Evolutionary conservation across 1,139 yeast species (phyloP), one percentile per base, ranked within the genome.

Genomic region (Hyphopichia fennica): DNA sequence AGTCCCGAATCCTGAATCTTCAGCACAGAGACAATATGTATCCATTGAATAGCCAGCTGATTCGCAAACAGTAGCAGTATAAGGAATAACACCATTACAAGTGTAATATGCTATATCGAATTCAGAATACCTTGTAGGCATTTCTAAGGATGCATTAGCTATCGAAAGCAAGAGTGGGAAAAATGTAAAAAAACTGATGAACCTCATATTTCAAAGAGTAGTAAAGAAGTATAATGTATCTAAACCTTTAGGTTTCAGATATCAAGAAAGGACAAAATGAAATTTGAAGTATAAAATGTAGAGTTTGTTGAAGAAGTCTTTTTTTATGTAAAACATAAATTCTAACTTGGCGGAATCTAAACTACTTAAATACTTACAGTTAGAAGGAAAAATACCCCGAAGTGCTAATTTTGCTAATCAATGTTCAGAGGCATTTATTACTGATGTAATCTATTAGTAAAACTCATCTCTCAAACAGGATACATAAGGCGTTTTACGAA

Each of bases 1-100:
- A 16, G 57, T 50, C 8, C 57, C 61, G 35, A 59, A 55, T 1
- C 59, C 60, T 27, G 50, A 38, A 11, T 45, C 47, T 15, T 37
- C 41, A 15, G 39, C 36, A 47, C 63, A 59, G 22, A 42, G 52
- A 38, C 63, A 58, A 7, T 35, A 16, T 23, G 30, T 38, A 34
- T 43, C 38, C 23, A 37, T 13, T n/a, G 29, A 17, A 18, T 38
- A 18, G 16, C 29, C n/a, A 9, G 23, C 34, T 10, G 13, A n/a
- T 17, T 30, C 31, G 28, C 41, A 38, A 10, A 38, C 41, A 4
- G 33, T 17, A 25, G 41, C 41, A 9, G 28, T 28, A 13, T 25
- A 17, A 13, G 18, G 32, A 17, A 38, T 38, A 14, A 25, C 14
- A 4, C 41, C 41, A 8, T 30, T 22, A 15, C 41, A 38, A 17